phyloP scores from a whole-genome alignment of 306 rosid genomes.

The Acacia melanoxylon region DNA sequence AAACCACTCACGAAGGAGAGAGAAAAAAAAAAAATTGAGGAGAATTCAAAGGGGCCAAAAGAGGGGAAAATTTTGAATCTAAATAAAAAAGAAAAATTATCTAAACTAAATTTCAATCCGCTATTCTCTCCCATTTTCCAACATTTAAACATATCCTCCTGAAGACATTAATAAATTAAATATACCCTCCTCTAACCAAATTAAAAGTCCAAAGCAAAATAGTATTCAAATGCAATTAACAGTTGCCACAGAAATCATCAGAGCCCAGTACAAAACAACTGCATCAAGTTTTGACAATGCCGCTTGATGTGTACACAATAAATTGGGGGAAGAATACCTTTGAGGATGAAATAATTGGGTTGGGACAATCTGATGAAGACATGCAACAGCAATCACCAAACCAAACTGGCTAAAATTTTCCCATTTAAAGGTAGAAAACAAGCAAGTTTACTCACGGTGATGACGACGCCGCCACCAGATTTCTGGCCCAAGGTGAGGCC shows the following conservation, averaged over 20 bases:
- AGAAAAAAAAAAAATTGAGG: too few relatives aligned
- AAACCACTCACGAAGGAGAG: too few relatives aligned
- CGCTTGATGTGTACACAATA: neutral
- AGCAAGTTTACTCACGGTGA: constrained; percentile 58
- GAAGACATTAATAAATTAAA: neutral
- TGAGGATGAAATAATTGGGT: neutral
- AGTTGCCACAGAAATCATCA: neutral
- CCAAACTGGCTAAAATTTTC: neutral
- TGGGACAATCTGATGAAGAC: neutral
- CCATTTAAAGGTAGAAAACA: neutral
- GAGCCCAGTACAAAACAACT: neutral
- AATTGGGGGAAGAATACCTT: neutral
- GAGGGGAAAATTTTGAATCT: neutral
- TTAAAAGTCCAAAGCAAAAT: neutral
- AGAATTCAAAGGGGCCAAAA: neutral
- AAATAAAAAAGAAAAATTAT: neutral
- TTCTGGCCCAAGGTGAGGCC: constrained; percentile 98
- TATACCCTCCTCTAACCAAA: neutral
- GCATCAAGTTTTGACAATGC: neutral
- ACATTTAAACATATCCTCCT: neutral
- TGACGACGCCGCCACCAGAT: constrained; percentile 69
- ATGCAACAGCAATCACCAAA: neutral
- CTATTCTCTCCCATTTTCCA: neutral
- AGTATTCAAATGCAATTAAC: neutral
- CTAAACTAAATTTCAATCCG: neutral